Evolutionary conservation across 257 asterid species (phyloP).

Genomic region (Penstemon newberryi): DNA sequence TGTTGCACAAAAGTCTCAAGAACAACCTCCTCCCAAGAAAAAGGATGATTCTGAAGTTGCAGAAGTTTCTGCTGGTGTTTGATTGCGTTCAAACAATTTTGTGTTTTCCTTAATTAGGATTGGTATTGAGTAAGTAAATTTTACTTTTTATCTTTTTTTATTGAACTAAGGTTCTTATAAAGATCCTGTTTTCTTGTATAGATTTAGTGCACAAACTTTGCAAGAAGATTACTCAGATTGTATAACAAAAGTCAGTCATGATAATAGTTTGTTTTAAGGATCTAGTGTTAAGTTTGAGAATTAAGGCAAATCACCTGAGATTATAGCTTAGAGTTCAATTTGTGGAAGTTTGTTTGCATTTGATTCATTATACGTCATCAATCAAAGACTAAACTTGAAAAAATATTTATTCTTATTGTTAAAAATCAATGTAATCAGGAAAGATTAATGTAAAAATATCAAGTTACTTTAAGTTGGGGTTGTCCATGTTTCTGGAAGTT

Average conservation of each 20-base stretch:
- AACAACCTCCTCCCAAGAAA: conserved; percentile 49
- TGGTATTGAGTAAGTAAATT: conserved; percentile 34
- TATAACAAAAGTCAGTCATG: conserved; percentile 23
- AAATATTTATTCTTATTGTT: too few species aligned
- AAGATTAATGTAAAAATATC: too few species aligned
- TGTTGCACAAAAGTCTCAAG: conserved; percentile 56
- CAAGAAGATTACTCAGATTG: conserved; percentile 28
- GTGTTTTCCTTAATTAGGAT: conserved; percentile 24
- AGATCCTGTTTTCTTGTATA: conserved; percentile 45
- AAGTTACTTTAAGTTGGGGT: too few species aligned
- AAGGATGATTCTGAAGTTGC: conserved; percentile 47
- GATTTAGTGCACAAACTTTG: conserved; percentile 34
- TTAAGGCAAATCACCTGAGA: too few species aligned
- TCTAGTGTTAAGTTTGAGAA: too few species aligned
- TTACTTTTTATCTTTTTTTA: conserved; percentile 16
- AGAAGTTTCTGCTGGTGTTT: conserved; percentile 73
- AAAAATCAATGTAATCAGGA: too few species aligned
- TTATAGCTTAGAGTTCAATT: too few species aligned
- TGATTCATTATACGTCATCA: too few species aligned
- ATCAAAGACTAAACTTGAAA: too few species aligned
- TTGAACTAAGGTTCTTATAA: conserved; percentile 28
- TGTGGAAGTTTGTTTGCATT: too few species aligned
- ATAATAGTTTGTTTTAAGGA: conserved; percentile 2
- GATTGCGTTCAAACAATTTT: conserved; percentile 31
- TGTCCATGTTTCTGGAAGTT: too few species aligned